Percentiles rank a stretch among this genome's conserved stretches.
phyloP scores from a whole-genome alignment of 768 basidiomycete species.

The Pulveroboletus sp. region DNA sequence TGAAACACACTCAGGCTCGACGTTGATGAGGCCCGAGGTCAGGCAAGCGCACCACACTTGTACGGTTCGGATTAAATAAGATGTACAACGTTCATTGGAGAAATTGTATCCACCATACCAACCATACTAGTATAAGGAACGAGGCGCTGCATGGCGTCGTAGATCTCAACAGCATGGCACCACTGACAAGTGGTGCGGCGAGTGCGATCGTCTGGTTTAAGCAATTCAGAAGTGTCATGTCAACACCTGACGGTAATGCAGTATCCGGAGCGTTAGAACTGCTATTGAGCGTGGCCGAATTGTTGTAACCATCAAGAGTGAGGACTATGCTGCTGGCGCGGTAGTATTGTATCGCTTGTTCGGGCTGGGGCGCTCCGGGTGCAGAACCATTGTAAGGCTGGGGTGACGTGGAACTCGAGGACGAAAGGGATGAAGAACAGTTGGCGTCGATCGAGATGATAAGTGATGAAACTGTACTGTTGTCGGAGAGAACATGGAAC shows the following conservation, averaged over 20 bases:
- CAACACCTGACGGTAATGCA: conserved; percentile 50
- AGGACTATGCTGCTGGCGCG: conserved; percentile 61
- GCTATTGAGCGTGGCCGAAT: conserved; percentile 45
- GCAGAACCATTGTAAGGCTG: conserved; percentile 30
- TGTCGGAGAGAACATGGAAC: conserved; percentile 48
- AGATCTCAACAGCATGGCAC: conserved; percentile 19
- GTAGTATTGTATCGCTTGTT: conserved; percentile 65
- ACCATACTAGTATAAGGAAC: conserved; percentile 15
- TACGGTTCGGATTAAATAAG: neutral
- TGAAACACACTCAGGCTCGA: no score
- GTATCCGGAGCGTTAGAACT: conserved; percentile 41
- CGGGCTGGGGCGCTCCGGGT: conserved; percentile 36
- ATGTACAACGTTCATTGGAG: neutral
- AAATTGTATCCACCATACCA: conserved; percentile 16
- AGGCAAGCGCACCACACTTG: no score
- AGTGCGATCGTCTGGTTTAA: conserved; percentile 59
- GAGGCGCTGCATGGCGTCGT: neutral
- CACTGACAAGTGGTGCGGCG: conserved; percentile 53
- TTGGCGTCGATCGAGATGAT: conserved; percentile 40
- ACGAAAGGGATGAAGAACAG: conserved; percentile 39
- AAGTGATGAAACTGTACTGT: conserved; percentile 42
- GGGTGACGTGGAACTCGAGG: conserved; percentile 32
- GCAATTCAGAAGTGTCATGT: conserved; percentile 48
- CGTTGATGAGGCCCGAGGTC: no score
- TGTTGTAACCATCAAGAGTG: conserved; percentile 63